Evolutionary conservation across 2,329 filamentous ascomycete species (phyloP).

Genomic region (Penicillium sp.): DNA sequence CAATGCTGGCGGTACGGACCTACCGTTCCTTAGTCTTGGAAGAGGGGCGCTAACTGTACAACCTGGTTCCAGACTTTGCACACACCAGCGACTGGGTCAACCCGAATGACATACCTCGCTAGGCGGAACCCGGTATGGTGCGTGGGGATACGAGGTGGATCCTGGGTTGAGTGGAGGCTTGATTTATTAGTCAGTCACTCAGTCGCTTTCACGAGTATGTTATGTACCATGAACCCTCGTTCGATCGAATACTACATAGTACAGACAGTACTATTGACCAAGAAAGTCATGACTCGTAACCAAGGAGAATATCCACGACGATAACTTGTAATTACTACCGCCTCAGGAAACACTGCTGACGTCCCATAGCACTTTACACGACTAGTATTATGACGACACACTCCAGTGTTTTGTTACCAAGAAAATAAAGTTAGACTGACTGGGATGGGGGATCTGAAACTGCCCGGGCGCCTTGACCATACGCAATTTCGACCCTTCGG

Average conservation of each 20-base stretch:
- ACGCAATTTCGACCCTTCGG: neutral
- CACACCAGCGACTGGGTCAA: neutral
- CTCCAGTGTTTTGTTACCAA: neutral
- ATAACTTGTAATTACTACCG: neutral
- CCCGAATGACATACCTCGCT: slow-evolving; percentile 6
- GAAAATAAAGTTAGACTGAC: slow-evolving; percentile 21
- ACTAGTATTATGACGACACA: neutral
- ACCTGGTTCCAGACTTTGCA: neutral
- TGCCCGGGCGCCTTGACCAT: slow-evolving; percentile 5
- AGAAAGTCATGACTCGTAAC: no score
- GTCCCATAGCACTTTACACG: neutral
- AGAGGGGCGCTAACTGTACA: slow-evolving; percentile 1
- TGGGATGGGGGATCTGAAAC: slow-evolving; percentile 19
- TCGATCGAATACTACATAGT: neutral
- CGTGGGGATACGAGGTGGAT: slow-evolving; percentile 23
- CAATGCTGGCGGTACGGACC: slow-evolving; percentile 1
- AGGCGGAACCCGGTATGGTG: slow-evolving; percentile 6
- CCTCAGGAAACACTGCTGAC: neutral
- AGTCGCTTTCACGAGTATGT: neutral
- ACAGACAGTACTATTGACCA: no score
- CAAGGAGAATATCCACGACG: no score
- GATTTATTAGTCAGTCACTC: neutral
- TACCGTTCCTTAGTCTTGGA: slow-evolving; percentile 2
- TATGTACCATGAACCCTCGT: neutral
- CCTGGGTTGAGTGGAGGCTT: neutral